Evolutionary conservation across 352 stramenopile genomes (phyloP).

Genomic region (Pythium biforme): DNA sequence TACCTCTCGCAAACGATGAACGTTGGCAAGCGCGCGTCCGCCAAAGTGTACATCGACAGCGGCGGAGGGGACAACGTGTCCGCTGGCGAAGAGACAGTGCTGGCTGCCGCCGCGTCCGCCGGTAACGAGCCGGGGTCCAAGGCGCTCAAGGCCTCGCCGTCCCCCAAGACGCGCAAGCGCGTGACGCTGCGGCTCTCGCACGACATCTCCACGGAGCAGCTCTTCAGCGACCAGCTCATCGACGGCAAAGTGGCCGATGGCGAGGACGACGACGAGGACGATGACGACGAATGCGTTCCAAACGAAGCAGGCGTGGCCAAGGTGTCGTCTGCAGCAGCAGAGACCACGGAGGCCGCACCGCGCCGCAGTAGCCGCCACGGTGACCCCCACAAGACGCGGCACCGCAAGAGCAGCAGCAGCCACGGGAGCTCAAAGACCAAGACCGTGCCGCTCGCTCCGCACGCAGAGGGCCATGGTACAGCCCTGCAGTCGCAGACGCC

Average conservation of each 20-base stretch:
- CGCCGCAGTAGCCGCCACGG: not conserved
- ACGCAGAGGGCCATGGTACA: not conserved
- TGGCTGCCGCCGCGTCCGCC: not conserved
- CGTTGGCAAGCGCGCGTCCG: slow-evolving; percentile 23
- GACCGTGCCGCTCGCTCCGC: not conserved
- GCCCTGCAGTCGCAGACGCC: not conserved
- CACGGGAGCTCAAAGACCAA: slow-evolving; percentile 10
- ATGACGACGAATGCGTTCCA: slow-evolving; percentile 17
- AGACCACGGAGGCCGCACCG: not conserved
- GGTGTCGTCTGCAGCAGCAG: not conserved
- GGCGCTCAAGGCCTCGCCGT: not conserved
- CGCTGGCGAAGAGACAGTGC: not conserved
- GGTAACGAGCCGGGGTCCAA: too few species aligned
- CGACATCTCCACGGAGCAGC: slow-evolving; percentile 69
- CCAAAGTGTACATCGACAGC: slow-evolving; percentile 32
- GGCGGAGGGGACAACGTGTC: too few species aligned
- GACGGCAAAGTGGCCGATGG: slow-evolving; percentile 57
- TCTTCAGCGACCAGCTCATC: slow-evolving; percentile 61
- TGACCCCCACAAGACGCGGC: not conserved
- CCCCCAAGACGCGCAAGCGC: slow-evolving; percentile 11
- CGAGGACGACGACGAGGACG: slow-evolving; percentile 42
- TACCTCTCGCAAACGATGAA: slow-evolving; percentile 5
- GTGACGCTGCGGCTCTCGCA: slow-evolving; percentile 36
- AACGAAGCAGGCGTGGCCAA: not conserved
- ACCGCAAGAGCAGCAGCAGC: slow-evolving; percentile 16